A percentile compares a stretch with the other conserved stretches of the same genome.
Conservation (phyloP, 345 rosid species). For the Camelina neglecta region DNA sequence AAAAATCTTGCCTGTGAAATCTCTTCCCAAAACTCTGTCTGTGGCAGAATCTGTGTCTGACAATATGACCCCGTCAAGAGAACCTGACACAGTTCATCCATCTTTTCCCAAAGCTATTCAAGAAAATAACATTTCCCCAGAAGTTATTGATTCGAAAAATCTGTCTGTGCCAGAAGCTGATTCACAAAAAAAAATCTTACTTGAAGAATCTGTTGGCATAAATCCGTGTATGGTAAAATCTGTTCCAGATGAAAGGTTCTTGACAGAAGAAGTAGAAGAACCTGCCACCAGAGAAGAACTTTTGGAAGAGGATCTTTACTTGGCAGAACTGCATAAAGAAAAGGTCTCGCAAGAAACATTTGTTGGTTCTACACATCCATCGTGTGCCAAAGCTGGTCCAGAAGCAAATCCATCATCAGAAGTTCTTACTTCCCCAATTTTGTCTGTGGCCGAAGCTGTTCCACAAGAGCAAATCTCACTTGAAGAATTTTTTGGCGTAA, state of each 20-base stretch:
- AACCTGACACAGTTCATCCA: conserved; percentile 24
- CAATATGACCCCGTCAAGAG: conserved; percentile 12
- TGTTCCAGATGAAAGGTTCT: conserved; percentile 31
- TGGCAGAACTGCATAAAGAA: conserved; percentile 32
- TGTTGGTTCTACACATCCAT: conserved; percentile 9
- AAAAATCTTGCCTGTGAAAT: conserved; percentile 4
- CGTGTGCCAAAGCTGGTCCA: conserved; percentile 25
- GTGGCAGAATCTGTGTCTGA: conserved; percentile 32
- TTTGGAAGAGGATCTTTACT: conserved; percentile 16
- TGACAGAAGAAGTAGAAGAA: conserved; percentile 15
- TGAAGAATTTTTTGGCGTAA: conserved; percentile 19
- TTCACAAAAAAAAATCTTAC: conserved; percentile 17
- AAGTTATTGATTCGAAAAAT: not conserved
- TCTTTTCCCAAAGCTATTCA: conserved; percentile 23
- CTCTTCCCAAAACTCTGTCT: conserved; percentile 22
- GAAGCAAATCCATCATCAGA: conserved; percentile 30
- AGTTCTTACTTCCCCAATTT: conserved; percentile 24
- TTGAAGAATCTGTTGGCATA: conserved; percentile 21
- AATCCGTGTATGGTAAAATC: conserved; percentile 28
- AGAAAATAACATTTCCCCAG: conserved; percentile 22
- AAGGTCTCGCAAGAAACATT: conserved; percentile 20
- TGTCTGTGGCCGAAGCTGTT: conserved; percentile 17
- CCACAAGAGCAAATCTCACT: conserved; percentile 25
- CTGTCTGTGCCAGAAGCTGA: conserved; percentile 18
- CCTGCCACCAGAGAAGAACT: conserved; percentile 20